Percentiles rank a stretch among this genome's conserved stretches.
Conservation (phyloP, 306 rosid genomes). For the Luffa aegyptiaca region DNA sequence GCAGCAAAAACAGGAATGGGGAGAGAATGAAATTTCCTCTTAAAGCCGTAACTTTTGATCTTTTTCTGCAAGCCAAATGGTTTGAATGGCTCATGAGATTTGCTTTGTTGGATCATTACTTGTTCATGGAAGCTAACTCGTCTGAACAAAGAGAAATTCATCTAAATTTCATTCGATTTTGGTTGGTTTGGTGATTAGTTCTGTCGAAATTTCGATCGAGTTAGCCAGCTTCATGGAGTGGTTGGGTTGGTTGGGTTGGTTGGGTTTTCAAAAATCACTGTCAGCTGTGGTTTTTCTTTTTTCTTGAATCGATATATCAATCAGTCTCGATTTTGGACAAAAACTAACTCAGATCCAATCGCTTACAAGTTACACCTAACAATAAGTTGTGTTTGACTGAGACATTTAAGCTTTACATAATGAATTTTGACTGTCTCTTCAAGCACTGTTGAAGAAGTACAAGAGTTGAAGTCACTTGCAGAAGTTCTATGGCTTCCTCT, state of each 20-base stretch:
- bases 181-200: no score
- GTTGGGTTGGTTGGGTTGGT: not conserved
- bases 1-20: not conserved
- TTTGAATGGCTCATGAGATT: not conserved
- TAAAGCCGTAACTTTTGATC: not conserved
- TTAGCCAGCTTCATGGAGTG: not conserved
- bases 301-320: not conserved
- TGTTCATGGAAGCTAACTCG: not conserved
- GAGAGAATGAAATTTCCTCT: not conserved
- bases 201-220: no score
- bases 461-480: not conserved
- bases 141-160: not conserved
- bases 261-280: no score
- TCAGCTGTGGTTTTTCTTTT: not conserved
- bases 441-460: not conserved
- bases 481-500: not conserved
- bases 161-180: not conserved
- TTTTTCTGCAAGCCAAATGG: not conserved
- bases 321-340: not conserved
- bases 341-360: not conserved
- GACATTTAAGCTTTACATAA: no score
- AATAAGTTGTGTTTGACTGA: no score
- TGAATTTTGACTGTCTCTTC: not conserved
- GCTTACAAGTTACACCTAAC: no score
- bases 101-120: slow-evolving; percentile 1